These are phyloP conservation scores for Russula ochroleuca DNA, from an alignment of 768 basidiomycete species.

Conservation along the genomic window DNA sequence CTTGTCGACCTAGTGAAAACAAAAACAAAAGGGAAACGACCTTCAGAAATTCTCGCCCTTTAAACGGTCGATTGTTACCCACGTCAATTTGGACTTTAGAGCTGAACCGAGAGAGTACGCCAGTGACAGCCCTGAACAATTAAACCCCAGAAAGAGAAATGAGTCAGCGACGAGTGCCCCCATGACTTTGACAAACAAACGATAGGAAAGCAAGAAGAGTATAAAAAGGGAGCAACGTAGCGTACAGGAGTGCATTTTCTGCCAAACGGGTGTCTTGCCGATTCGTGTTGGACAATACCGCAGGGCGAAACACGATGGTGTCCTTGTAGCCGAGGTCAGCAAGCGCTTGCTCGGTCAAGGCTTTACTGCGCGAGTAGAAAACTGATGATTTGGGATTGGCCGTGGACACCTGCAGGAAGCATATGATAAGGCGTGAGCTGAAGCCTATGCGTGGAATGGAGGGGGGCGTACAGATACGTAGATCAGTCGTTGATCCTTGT, in stretches of 20 bases:
- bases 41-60: not conserved
- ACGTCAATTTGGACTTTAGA: constrained; percentile 12
- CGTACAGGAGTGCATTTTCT: constrained; percentile 11
- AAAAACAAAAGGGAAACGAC: too few species aligned
- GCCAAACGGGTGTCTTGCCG: not conserved
- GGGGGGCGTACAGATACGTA: constrained; percentile 60
- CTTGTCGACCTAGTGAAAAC: constrained; percentile 41
- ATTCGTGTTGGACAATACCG: constrained; percentile 34
- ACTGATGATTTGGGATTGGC: constrained; percentile 49
- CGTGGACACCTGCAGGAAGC: constrained; percentile 39
- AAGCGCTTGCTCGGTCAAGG: constrained; percentile 64
- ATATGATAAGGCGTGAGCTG: not conserved
- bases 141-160: not conserved
- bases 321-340: constrained; percentile 66
- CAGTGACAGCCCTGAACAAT: not conserved
- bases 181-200: not conserved
- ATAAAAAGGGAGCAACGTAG: not conserved
- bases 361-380: constrained; percentile 63
- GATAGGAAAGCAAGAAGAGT: not conserved
- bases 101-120: constrained; percentile 1
- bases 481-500: constrained; percentile 55
- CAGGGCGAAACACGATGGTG: constrained; percentile 67
- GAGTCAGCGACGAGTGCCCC: not conserved
- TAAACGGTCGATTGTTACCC: not conserved
- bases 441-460: not conserved